Evolutionary conservation across 805 yeast species (phyloP).

Genomic region (Candida silvatica): DNA sequence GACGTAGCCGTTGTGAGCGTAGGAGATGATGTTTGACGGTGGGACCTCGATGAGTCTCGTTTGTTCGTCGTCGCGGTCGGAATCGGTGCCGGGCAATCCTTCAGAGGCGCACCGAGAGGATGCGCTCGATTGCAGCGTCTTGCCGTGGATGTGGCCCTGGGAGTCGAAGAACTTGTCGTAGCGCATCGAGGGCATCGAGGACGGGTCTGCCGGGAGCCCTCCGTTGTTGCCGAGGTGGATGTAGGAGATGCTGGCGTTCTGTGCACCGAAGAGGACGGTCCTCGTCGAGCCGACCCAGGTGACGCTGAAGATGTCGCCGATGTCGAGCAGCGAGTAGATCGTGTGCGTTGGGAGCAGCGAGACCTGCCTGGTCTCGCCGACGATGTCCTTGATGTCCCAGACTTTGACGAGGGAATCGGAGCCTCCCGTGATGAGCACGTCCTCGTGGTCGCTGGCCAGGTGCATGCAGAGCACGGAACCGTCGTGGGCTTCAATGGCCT

Average conservation of each 20-base stretch:
- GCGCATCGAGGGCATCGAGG: conserved; percentile 52
- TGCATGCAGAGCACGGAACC: conserved; percentile 71
- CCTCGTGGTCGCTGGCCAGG: conserved; percentile 43
- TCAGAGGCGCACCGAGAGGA: neutral
- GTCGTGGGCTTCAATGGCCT: conserved; percentile 50
- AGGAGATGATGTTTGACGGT: conserved; percentile 52
- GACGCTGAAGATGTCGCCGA: conserved; percentile 88
- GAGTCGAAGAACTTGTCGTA: conserved; percentile 88
- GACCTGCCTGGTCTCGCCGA: conserved; percentile 1
- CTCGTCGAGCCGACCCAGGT: conserved; percentile 54
- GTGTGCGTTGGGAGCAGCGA: conserved; percentile 43
- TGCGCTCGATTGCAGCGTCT: conserved; percentile 2
- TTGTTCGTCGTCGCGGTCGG: conserved; percentile 10
- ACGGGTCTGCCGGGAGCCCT: conserved; percentile 19
- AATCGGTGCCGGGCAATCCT: neutral
- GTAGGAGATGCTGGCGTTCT: conserved; percentile 83
- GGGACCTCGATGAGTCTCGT: conserved; percentile 56
- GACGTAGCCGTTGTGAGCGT: conserved; percentile 90
- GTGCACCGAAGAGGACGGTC: conserved; percentile 79
- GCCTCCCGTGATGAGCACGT: conserved; percentile 71
- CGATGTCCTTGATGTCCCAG: conserved; percentile 52
- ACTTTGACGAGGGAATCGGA: conserved; percentile 84
- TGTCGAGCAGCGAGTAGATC: conserved; percentile 75
- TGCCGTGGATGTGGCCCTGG: conserved; percentile 33
- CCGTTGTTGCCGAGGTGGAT: conserved; percentile 32